Evolutionary conservation across 192 early-diverging fungal genomes (phyloP).

Genomic region (Polychytrium aggregatum): DNA sequence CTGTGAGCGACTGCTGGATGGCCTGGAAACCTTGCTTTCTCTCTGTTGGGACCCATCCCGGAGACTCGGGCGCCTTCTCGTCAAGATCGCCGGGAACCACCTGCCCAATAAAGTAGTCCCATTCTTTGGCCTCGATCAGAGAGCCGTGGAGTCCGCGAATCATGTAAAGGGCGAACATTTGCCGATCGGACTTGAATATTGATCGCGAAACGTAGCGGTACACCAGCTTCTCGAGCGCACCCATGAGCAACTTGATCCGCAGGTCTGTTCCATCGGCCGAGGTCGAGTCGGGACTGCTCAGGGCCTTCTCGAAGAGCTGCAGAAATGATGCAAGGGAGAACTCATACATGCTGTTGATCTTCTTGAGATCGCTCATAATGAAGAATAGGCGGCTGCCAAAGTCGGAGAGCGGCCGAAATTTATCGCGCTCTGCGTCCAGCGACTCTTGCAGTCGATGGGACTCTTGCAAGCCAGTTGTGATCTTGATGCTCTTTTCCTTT

Average conservation of each 20-base stretch:
- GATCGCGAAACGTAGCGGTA: conserved; percentile 33
- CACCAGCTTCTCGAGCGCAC: conserved; percentile 28
- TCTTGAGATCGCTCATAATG: conserved; percentile 32
- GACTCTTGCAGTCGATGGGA: conserved; percentile 33
- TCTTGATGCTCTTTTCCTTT: conserved; percentile 39
- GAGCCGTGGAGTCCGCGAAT: conserved; percentile 21
- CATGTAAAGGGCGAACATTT: conserved; percentile 39
- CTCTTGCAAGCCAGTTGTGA: conserved; percentile 31
- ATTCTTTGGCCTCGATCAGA: conserved; percentile 38
- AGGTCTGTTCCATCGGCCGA: conserved; percentile 31
- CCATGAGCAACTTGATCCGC: conserved; percentile 28
- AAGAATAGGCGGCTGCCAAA: conserved; percentile 41
- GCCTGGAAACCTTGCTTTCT: conserved; percentile 7
- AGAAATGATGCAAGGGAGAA: conserved; percentile 39
- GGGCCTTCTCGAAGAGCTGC: conserved; percentile 30
- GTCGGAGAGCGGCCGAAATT: conserved; percentile 31
- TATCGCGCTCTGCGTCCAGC: conserved; percentile 43
- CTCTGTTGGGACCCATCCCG: conserved; percentile 37
- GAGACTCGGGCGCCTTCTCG: conserved; percentile 12
- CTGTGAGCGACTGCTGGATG: conserved; percentile 3
- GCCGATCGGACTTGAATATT: conserved; percentile 40
- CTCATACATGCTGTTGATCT: conserved; percentile 46
- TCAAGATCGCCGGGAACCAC: conserved; percentile 22
- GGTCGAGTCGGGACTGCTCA: conserved; percentile 20
- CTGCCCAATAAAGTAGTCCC: conserved; percentile 35